Base-by-base conservation (phyloP, 805 yeast genomes). In the Ogataea wickerhamii region DNA sequence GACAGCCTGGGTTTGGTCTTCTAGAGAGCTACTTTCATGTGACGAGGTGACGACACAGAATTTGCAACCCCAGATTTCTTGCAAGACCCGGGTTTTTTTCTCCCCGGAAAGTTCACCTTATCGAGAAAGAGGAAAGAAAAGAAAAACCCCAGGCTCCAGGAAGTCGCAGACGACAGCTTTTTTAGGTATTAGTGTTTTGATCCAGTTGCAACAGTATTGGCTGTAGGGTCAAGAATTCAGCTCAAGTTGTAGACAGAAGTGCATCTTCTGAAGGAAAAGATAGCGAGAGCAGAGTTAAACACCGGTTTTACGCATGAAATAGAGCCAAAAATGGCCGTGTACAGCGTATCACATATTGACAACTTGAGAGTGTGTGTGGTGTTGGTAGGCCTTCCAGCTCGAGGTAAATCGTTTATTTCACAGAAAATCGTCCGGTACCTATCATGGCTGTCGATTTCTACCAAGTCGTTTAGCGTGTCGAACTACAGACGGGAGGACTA, bases 401-500 rank as follows among this genome's bases (percentile, higher is more conserved):
- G 98, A 40, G 98, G 98, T 3, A 93, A 93, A 61, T 84, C 96
- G 3, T 80, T 88, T 61, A 91, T 93, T 45, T 88, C 98, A 3
- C 95, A 88, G 58, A 93, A 91, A 59, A 83, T 93, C 37, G 95
- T 91, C 22, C 74, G 98, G 32, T 93, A 91, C 56, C 71, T 93
- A 37, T 79, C 88, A 23, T 93, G 98, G 98, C 71, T 91, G 27
- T 83, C 95, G 2, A 84, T 93, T 40, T 77, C 76, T 43, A 86
- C 96, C 19, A 81, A 80, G 56, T 82, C 88, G 40, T 93, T 93
- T 66, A 88, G 87, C 56, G 95, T 91, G 14, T 96, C 98, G 10
- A 71, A 72, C 26, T 89, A 87, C 60, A 74, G 98, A 46, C 76
- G 96, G 32, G 67, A 75, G 44, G 68, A 68, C 7, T 52, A 53